Percentiles rank a stretch among this genome's conserved stretches.
These are phyloP conservation scores for Lactarius quietus DNA, from an alignment of 768 basidiomycete genomes.

Conservation along the genomic window DNA sequence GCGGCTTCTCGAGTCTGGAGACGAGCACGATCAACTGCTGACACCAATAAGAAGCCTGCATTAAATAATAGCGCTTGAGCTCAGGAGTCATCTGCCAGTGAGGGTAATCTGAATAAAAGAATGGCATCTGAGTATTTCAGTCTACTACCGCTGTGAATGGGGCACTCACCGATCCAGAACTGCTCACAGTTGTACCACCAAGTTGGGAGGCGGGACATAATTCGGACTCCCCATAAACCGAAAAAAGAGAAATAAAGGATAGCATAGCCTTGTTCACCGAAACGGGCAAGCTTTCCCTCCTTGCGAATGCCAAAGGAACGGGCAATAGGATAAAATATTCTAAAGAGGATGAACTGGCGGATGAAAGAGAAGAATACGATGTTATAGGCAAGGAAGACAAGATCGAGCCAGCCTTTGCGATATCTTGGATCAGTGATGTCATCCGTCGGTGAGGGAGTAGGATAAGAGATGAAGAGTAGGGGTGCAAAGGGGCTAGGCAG, in stretches of 20 bases:
- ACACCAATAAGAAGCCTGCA: conserved; percentile 92
- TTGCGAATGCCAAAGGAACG: conserved; percentile 66
- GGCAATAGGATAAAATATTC: conserved; percentile 64
- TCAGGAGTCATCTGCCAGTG: conserved; percentile 82
- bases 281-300: conserved; percentile 67
- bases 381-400: conserved; percentile 77
- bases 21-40: conserved; percentile 88
- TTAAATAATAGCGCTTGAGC: conserved; percentile 89
- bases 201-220: conserved; percentile 79
- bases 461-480: conserved; percentile 69
- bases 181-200: conserved; percentile 82
- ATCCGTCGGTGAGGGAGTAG: conserved; percentile 46
- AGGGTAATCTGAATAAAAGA: conserved; percentile 61
- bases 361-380: conserved; percentile 87
- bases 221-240: conserved; percentile 68
- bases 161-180: conserved; percentile 73
- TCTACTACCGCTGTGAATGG: background rate
- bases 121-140: background rate
- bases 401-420: conserved; percentile 68
- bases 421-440: conserved; percentile 53
- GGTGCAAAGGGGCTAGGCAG: conserved; percentile 69
- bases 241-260: conserved; percentile 71
- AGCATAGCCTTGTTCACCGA: conserved; percentile 91
- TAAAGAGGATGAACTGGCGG: conserved; percentile 69
- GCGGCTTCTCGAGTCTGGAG: conserved; percentile 87